Conservation (phyloP, 2,329 filamentous ascomycete genomes). For the Aspergillus tanneri region DNA sequence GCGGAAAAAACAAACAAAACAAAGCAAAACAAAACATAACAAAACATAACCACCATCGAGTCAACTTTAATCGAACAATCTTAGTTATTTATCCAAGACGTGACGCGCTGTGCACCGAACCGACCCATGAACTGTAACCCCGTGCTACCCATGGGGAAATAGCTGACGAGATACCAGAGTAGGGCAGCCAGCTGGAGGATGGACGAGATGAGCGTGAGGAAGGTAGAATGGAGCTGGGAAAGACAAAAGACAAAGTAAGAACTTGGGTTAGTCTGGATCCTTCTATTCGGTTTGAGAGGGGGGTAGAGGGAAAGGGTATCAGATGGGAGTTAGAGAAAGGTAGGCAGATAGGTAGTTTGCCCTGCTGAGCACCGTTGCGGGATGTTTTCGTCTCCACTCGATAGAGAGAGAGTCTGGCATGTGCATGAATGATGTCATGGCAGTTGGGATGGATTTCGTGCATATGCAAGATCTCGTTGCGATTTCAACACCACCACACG, state of each 20-base stretch:
- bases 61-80: background rate
- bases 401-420: background rate
- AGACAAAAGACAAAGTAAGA: no score
- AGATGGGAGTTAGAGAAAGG: background rate
- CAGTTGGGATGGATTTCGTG: background rate
- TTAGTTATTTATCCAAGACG: constrained; percentile 82
- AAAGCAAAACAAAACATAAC: background rate
- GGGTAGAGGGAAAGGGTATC: no score
- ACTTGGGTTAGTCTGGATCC: constrained; percentile 22
- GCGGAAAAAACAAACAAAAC: background rate
- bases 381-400: constrained; percentile 5
- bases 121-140: constrained; percentile 82
- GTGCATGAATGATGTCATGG: background rate
- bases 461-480: background rate
- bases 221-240: constrained; percentile 77
- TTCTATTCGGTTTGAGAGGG: no score
- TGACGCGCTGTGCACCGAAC: constrained; percentile 79
- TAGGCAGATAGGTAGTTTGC: no score
- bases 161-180: constrained; percentile 92
- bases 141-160: constrained; percentile 94
- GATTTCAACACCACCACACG: background rate
- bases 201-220: constrained; percentile 81
- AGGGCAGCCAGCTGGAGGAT: constrained; percentile 80
- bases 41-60: background rate
- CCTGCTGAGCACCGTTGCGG: no score